Evolutionary conservation across 2,329 filamentous ascomycete genomes (phyloP), one percentile per base, ranked within the genome.

Genomic region (Exophiala alcalophila): DNA sequence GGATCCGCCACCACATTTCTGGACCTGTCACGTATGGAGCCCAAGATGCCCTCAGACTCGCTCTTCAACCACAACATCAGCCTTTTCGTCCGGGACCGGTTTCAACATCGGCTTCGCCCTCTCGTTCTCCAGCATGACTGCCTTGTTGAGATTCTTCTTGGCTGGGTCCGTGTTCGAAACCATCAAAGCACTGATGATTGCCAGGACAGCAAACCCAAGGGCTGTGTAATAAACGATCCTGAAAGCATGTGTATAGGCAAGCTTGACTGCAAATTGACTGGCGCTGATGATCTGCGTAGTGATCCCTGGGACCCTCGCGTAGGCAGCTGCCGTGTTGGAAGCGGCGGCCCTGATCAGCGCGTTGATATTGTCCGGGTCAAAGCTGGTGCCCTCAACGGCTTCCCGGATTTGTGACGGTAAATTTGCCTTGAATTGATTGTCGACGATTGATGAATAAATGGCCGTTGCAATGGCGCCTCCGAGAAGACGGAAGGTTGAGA

Each of bases 181-280:
- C 6, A 40, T 33, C 11, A 43, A 11, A 11, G 47, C 42, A 18
- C 36, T 42, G 23, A 33, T 15, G 27, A 50, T 30, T 15, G 53
- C 53, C 8, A 49, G 10, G 6, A 42, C 44, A 15, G 45, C 53
- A 20, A 56, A 56, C 3, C 49, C 51, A 5, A 55, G 27, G 16
- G 38, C 33, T 15, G 50, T 28, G 25, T 57, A 35, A 45, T 49
- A 74, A 2, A 76, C 70, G 2, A 66, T 63, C 40, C 60, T 58
- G 56, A 73, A 72, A 3, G 67, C 65, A 14, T 63, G 44, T 6
- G 60, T 53, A 52, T 73, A 71, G 11, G 68, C 67, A 10, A 57
- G 58, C 48, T 67, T 64, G 8, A 66, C 48, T 15, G 65, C 64
- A 1, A 47, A 43, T 3, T 50, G 57, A 1, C 69, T 65, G 0